Base-by-base conservation (phyloP, 352 stramenopile species). In the Phytophthora pinifolia region DNA sequence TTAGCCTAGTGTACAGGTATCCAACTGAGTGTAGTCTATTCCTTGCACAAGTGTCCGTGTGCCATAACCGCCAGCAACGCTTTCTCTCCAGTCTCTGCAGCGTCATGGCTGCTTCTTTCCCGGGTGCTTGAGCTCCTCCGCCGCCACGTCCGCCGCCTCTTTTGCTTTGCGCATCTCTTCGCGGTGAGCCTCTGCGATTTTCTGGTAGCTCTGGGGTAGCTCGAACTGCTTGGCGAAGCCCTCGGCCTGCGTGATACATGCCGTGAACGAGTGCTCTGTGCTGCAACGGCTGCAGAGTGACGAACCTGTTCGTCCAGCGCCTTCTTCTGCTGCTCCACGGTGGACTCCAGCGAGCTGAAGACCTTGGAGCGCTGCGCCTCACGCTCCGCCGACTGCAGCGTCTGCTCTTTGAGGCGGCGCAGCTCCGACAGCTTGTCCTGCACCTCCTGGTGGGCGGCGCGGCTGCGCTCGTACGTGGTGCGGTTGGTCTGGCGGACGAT, bases 161-260 rank as follows among this genome's bases (percentile, higher is more conserved):
- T 61, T 45, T 2, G 33, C 63, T 20, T 60, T 18, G 3, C 18
- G 9, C 18, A 25, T 63, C 17, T 83, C 71, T 14, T 73, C 37
- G 7, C 62, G 67, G 43, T 86, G 67, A 15, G 73, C 46, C 6
- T 87, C 70, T 3, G 80, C 80, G 54, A 90, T 90, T 48, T 76
- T 83, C 65, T 84, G 64, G 64, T 83, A 88, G 51, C 65, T 70
- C 56, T 77, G 70, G 6, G 77, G 76, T 47, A 92, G 61, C 48
- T 88, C 76, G 64, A 92, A 92, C 56, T 92, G 82, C 60, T 86
- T 82, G 8, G 69, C 75, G 45, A 92, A 92, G n/a, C 58, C 70
- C 1, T 81, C 79, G 6, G 60, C 76, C 79, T 90, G 27, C 7
- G 30, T 32, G 61, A 15, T 6, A 50, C 10, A 67, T 15, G 41